Evolutionary conservation across 1,284 basidiomycete genomes (phyloP).

Genomic region (Lentinus polychrous): DNA sequence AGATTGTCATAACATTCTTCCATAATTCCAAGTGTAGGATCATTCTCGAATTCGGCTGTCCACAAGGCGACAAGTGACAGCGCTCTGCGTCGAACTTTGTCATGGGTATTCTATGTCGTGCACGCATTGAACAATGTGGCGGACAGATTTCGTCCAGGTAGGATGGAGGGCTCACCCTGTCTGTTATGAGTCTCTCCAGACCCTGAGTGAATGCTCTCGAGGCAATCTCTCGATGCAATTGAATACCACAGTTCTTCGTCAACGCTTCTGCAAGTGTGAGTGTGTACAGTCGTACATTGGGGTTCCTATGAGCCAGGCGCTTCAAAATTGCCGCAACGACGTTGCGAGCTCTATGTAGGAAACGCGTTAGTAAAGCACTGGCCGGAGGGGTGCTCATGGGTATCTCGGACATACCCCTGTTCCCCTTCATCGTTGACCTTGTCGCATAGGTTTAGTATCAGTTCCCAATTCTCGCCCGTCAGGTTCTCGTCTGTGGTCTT

Average conservation of each 20-base stretch:
- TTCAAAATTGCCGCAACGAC: slow-evolving; percentile 85
- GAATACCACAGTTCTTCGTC: slow-evolving; percentile 85
- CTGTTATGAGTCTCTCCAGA: slow-evolving; percentile 79
- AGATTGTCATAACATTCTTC: slow-evolving; percentile 83
- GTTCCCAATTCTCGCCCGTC: slow-evolving; percentile 93
- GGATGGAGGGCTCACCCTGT: slow-evolving; percentile 56
- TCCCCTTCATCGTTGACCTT: slow-evolving; percentile 88
- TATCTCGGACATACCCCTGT: slow-evolving; percentile 51
- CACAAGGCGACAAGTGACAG: slow-evolving; percentile 76
- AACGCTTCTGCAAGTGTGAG: slow-evolving; percentile 84
- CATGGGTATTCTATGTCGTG: slow-evolving; percentile 70
- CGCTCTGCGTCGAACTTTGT: slow-evolving; percentile 78
- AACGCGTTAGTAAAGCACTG: neutral
- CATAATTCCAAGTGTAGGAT: slow-evolving; percentile 84
- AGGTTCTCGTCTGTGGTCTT: slow-evolving; percentile 96
- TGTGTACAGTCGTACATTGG: slow-evolving; percentile 95
- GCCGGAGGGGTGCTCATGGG: neutral
- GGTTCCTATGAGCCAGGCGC: slow-evolving; percentile 88
- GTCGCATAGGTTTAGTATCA: slow-evolving; percentile 93
- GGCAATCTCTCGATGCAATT: slow-evolving; percentile 83
- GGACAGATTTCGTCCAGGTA: neutral
- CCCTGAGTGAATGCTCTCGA: slow-evolving; percentile 88
- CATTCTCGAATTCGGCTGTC: slow-evolving; percentile 80
- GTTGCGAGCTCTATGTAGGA: slow-evolving; percentile 65
- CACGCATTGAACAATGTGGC: slow-evolving; percentile 2